Conservation (phyloP, 2,329 filamentous ascomycete genomes). For the Colletotrichum ledebouriae region DNA sequence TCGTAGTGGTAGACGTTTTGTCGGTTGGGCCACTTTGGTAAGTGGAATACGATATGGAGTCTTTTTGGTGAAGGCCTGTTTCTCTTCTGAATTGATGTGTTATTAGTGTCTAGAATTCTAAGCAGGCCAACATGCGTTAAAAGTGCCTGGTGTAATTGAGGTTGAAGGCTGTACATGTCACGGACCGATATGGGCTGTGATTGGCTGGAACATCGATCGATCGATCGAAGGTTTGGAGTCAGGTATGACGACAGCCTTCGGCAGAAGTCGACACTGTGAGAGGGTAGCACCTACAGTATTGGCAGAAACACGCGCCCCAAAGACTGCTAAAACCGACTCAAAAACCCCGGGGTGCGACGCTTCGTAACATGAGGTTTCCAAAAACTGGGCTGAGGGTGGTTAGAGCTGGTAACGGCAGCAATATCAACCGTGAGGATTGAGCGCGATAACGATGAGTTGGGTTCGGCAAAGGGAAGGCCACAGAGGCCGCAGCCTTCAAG, state of each 20-base stretch:
- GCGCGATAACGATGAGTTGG: neutral
- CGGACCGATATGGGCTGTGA: constrained; percentile 38
- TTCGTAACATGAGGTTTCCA: neutral
- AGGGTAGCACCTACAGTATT: constrained; percentile 28
- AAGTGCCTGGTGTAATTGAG: constrained; percentile 17
- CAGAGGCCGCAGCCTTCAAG: neutral
- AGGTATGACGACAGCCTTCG: constrained; percentile 37
- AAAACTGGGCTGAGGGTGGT: neutral
- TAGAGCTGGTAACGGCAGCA: no score
- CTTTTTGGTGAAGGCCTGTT: neutral
- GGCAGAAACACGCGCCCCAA: constrained; percentile 1
- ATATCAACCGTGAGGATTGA: neutral
- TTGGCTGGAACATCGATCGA: constrained; percentile 50
- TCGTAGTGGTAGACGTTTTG: constrained; percentile 18
- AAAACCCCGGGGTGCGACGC: neutral
- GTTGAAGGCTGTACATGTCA: constrained; percentile 22
- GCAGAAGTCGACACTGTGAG: constrained; percentile 15
- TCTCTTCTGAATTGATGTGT: neutral
- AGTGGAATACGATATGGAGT: neutral
- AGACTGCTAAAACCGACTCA: neutral
- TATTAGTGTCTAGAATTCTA: neutral
- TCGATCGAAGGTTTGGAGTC: constrained; percentile 47
- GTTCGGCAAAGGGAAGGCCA: neutral
- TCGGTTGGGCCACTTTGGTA: neutral
- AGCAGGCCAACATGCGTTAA: neutral